Conservation (phyloP, 2,329 filamentous ascomycete genomes). For the Akanthomyces muscarius region DNA sequence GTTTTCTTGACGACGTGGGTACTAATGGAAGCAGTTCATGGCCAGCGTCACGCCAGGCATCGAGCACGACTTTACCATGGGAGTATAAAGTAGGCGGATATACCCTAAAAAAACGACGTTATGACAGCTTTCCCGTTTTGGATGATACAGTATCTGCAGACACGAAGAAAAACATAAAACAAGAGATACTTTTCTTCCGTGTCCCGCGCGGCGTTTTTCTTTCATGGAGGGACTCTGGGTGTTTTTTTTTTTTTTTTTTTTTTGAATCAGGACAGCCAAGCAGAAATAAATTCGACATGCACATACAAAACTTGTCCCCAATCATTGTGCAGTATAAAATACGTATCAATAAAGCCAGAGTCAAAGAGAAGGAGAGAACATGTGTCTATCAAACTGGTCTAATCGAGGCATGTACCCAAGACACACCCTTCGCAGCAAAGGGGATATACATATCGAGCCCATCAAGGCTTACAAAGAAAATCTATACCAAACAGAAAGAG, state of each 20-base stretch:
- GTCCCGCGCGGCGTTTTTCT: neutral
- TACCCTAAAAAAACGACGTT: neutral
- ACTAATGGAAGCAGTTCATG: slow-evolving; percentile 55
- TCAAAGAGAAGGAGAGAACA: neutral
- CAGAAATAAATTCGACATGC: no score
- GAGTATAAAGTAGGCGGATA: slow-evolving; percentile 55
- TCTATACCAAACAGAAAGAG: neutral
- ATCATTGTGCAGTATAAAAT: no score
- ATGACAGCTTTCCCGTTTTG: neutral
- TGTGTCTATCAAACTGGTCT: neutral
- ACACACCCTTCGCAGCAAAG: neutral
- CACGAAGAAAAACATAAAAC: neutral
- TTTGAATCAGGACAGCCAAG: no score
- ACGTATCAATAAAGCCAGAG: no score
- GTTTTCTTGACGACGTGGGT: neutral
- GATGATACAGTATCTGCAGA: neutral
- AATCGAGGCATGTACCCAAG: neutral
- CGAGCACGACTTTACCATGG: slow-evolving; percentile 97
- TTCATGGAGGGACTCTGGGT: neutral
- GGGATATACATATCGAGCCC: neutral
- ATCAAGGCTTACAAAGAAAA: neutral
- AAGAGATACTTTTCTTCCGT: neutral
- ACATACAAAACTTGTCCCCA: no score
- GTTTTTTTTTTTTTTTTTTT: no score
- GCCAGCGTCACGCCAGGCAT: slow-evolving; percentile 92